Evolutionary conservation across 1,139 yeast species (phyloP), one percentile per base, ranked within the genome.

Genomic region (Magnusiomyces tetraspermus): DNA sequence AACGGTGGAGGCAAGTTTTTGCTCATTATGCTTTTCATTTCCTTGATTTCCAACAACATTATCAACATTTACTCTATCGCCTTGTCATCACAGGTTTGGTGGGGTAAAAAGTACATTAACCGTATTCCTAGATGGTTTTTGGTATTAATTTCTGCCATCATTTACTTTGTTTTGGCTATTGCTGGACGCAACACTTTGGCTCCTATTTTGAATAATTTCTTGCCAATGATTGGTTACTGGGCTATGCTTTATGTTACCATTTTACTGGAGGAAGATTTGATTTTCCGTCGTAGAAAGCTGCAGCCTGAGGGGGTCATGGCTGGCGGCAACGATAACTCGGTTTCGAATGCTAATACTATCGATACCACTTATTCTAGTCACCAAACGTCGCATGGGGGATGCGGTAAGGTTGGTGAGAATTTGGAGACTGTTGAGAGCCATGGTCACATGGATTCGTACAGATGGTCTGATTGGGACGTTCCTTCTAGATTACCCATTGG

Each of bases 161-260:
- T 85, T 23, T 83, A 82, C 61, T 72, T 86, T 60, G 80, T 84
- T 1, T 59, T 68, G 33, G 63, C 71, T 13, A 60, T 67, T 54
- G 92, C 80, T 13, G 97, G 97, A 11, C 76, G 87, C 61, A 73
- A 85, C 66, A 80, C 82, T 61, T 85, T 89, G 65, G 76, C 89
- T 47, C 75, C 81, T 2, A 87, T 88, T 57, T 72, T 89, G 63
- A 80, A 89, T n/a, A 89, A 88, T 63, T 89, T 89, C 71, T 73
- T 89, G 60, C 96, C 97, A 10, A 88, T 89, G 96, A 79, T 89
- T 56, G 96, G 96, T 0, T 89, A 89, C 70, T 89, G 97, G 97
- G 78, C 86, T 51, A 81, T 92, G 51, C 86, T 89, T 72, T 89
- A 88, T 67, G 80, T 85, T 61, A 78, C 80, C 28, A 69, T 88